Evolutionary conservation across 257 asterid genomes (phyloP).

Genomic region (Coffea canephora): DNA sequence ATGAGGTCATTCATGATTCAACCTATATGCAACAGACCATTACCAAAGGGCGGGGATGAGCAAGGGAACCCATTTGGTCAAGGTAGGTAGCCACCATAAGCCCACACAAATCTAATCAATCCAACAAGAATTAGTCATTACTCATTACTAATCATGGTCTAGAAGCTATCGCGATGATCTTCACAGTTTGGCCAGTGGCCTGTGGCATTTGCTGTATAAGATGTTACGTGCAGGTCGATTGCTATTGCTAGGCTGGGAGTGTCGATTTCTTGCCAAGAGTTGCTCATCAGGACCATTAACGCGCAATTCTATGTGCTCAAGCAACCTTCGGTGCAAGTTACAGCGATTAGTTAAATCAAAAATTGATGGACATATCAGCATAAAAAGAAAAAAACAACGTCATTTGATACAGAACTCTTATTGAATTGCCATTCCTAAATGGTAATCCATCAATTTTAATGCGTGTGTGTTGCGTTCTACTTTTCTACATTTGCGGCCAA

Average conservation of each 20-base stretch:
- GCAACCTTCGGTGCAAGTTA: not conserved
- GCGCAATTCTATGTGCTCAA: not conserved
- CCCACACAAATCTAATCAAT: not conserved
- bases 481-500: no score
- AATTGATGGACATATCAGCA: not conserved
- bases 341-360: no score
- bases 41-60: no score
- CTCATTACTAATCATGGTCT: not conserved
- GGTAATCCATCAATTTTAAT: no score
- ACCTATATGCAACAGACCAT: not conserved
- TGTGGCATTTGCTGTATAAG: not conserved
- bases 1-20: not conserved
- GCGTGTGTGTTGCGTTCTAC: no score
- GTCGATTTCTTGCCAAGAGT: not conserved
- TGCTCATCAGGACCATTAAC: not conserved
- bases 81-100: not conserved
- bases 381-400: not conserved
- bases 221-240: not conserved
- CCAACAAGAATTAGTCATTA: not conserved
- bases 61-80: not conserved
- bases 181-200: not conserved
- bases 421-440: no score
- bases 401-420: not conserved
- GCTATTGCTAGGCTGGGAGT: not conserved
- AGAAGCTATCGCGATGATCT: not conserved